Base-by-base conservation (phyloP, 495 filamentous ascomycete species). In the Talaromyces trachyspermus region DNA sequence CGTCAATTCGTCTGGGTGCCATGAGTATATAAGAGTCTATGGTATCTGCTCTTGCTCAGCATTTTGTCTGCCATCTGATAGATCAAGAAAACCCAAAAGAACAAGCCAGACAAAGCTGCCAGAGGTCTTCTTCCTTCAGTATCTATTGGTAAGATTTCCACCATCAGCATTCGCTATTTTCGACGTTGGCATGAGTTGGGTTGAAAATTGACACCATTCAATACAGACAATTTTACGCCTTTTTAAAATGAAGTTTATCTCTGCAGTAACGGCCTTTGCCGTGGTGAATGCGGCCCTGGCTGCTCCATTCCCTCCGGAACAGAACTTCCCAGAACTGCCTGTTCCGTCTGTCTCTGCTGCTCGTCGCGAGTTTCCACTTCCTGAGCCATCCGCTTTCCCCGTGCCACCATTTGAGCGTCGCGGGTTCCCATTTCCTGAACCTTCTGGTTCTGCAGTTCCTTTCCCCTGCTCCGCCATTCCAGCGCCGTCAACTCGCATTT, bases 211-310 rank as follows among this genome's bases (percentile, higher is more conserved):
- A 2, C 33, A 15, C 9, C 6, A 37, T n/a, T 11, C 27, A 44
- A 27, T 19, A 44, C 24, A 17, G 8, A 38, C 35, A 38, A 37
- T n/a, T n/a, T n/a, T n/a, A n/a, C n/a, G n/a, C n/a, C n/a, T n/a
- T n/a, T n/a, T 23, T 20, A 46, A 35, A 6, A 46, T 46, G 44
- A 46, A 36, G 44, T 46, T 46, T 22, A 46, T 23, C 29, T 46
- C 44, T 37, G 30, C 44, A 19, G 44, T 22, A 32, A 24, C 44
- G 27, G 32, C 29, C 22, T 36, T 35, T 12, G 30, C 19, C 32
- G 5, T 46, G 7, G 4, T 33, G 17, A 36, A 26, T 11, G 30
- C 12, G 20, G 44, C 44, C 14, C 27, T 46, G 19, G 44, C 44
- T 46, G 27, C 20, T 30, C 44, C 30, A n/a, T n/a, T n/a, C n/a